These are phyloP conservation scores for Tylopilus felleus DNA, from an alignment of 768 basidiomycete species.

Conservation along the genomic window DNA sequence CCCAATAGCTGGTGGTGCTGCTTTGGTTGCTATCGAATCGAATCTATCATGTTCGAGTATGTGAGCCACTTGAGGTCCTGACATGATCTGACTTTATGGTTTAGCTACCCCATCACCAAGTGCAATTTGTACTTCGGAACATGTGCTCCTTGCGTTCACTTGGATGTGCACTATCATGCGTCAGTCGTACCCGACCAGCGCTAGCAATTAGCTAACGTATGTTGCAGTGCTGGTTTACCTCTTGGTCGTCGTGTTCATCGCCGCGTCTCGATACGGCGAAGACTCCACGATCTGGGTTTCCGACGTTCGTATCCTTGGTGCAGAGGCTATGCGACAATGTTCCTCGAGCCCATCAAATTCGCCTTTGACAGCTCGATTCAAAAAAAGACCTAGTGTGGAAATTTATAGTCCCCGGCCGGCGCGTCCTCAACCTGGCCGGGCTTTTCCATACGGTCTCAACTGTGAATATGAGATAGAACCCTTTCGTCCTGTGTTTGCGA, in stretches of 20 bases:
- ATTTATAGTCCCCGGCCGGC: conserved; percentile 45
- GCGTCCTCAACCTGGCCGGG: conserved; percentile 32
- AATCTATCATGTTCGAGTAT: conserved; percentile 37
- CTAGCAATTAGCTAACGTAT: conserved; percentile 1
- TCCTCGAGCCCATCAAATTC: conserved; percentile 37
- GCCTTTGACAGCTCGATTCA: conserved; percentile 35
- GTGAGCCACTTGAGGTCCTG: background rate
- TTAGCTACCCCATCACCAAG: background rate
- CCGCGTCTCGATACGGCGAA: conserved; percentile 40
- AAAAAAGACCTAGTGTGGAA: conserved; percentile 32
- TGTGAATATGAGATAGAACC: conserved; percentile 49
- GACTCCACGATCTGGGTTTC: conserved; percentile 52
- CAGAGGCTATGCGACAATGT: conserved; percentile 26
- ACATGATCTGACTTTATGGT: background rate
- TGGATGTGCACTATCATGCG: conserved; percentile 47
- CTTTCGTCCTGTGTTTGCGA: conserved; percentile 30
- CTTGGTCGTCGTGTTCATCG: conserved; percentile 42
- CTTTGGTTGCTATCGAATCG: conserved; percentile 41
- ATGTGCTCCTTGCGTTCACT: conserved; percentile 55
- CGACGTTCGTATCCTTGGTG: conserved; percentile 43
- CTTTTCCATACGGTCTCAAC: conserved; percentile 29
- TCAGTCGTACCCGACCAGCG: conserved; percentile 28
- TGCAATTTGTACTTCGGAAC: conserved; percentile 47
- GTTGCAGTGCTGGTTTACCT: conserved; percentile 58
- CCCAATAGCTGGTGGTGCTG: conserved; percentile 49